Base-by-base conservation (phyloP, 2,329 filamentous ascomycete species). In the Hypoxylon sp. region DNA sequence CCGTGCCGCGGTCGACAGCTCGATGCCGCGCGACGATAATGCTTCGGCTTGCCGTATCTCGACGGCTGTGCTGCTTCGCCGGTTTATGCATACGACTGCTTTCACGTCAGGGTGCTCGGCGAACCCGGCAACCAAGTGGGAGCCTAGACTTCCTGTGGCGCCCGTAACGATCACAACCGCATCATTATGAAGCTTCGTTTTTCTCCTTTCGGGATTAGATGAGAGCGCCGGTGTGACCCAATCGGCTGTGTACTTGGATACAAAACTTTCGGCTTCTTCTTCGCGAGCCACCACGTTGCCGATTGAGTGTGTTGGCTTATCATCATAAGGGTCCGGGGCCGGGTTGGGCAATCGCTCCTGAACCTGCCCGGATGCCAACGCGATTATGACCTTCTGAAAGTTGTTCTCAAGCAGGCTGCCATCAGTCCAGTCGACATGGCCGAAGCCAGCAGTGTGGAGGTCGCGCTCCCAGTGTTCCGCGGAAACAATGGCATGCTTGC, bases 61-160 rank as follows among this genome's bases (percentile, higher is more conserved):
- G 27, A 30, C 37, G 1, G 29, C 32, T 12, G 32, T 52, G 16
- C 43, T 65, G 30, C 68, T 76, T 3, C 63, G 68, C 2, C 83
- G 78, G 70, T 86, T 87, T 21, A 87, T 60, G 60, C 84, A 85
- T 5, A 84, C 65, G 0, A 77, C 74, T 1, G 51, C 55, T 1
- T 34, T 19, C 9, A 81, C 76, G 5, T 66, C 56, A 0, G 74
- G 47, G 0, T 68, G 66, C 0, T 56, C 29, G 19, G 78, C 76
- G 3, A 78, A 56, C 5, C 73, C 51, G 0, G 61, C 52, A 1
- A 78, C 77, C 1, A 82, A 58, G 56, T 82, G 78, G 0, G 71
- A 48, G 2, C 80, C 81, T 0, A 82, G 71, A 48, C 78, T 78
- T 5, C 80, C 80, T 0, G 78, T 74, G 0, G 75, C 78, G 5